Evolutionary conservation across 495 filamentous ascomycete species (phyloP).

Genomic region (Penicillium coprophilum): DNA sequence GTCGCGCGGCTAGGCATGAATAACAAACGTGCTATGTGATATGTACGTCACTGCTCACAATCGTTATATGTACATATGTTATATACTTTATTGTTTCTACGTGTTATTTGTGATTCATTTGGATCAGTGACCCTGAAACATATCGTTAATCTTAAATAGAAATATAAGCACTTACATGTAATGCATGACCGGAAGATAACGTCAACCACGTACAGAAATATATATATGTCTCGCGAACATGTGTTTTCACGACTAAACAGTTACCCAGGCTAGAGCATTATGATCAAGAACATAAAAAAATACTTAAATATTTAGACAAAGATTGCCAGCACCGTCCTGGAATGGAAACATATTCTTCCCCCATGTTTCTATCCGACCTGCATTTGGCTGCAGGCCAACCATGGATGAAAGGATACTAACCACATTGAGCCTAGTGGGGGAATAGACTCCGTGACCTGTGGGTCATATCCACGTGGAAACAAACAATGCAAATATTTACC

Average conservation of each 20-base stretch:
- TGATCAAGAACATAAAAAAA: not conserved
- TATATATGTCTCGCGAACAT: not conserved
- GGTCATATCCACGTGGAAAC: constrained; percentile 40
- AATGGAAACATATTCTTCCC: not conserved
- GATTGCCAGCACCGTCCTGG: not conserved
- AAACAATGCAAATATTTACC: constrained; percentile 33
- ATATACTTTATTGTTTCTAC: not conserved
- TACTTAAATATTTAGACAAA: not conserved
- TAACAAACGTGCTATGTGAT: not conserved
- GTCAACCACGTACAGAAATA: not conserved
- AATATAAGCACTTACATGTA: not conserved
- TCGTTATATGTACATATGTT: not conserved
- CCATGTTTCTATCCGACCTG: constrained; percentile 18
- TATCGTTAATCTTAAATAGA: not conserved
- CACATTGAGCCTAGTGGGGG: constrained; percentile 22
- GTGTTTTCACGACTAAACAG: not conserved
- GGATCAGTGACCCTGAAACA: not conserved
- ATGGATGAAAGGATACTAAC: constrained; percentile 29
- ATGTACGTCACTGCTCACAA: not conserved
- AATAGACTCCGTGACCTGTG: constrained; percentile 38
- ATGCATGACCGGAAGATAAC: not conserved
- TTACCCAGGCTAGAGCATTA: not conserved
- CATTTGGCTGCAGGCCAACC: constrained; percentile 25
- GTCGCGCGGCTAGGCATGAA: not conserved
- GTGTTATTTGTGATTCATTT: not conserved